Percentiles rank a stretch among this genome's conserved stretches.
These are phyloP conservation scores for Pseudogymnoascus destructans DNA, from an alignment of 2,329 filamentous ascomycete species.

Conservation along the genomic window DNA sequence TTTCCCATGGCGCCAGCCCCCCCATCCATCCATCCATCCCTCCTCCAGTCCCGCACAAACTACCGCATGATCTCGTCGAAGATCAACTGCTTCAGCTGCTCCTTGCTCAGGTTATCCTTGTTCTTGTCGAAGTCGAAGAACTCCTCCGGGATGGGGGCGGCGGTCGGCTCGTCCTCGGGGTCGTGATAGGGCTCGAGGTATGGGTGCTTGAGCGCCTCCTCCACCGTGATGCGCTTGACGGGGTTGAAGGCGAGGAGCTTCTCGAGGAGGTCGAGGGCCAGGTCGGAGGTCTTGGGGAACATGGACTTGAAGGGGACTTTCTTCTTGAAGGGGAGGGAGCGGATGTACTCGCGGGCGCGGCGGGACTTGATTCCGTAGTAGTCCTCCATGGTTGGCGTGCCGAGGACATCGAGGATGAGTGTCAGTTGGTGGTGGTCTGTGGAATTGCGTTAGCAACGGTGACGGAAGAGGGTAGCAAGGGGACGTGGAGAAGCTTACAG, in stretches of 20 bases:
- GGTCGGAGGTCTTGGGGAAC: conserved; percentile 98
- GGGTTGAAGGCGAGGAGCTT: conserved; percentile 96
- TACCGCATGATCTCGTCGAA: conserved; percentile 77
- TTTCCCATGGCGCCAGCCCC: not conserved
- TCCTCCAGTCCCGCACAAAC: not conserved
- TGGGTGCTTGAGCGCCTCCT: conserved; percentile 92
- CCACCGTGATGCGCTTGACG: conserved; percentile 94
- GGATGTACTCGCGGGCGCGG: conserved; percentile 93
- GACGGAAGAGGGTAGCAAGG: not conserved
- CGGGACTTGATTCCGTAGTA: conserved; percentile 99
- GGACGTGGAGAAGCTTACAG: conserved; percentile 46
- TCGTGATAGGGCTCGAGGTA: conserved; percentile 99
- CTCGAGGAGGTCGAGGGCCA: conserved; percentile 86
- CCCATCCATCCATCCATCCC: not conserved
- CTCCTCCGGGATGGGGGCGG: conserved; percentile 90
- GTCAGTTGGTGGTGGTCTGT: conserved; percentile 95
- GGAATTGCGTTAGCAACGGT: conserved; percentile 8
- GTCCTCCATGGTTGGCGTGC: conserved; percentile 98
- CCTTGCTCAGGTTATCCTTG: conserved; percentile 97
- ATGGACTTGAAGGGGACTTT: conserved; percentile 96
- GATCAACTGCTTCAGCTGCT: conserved; percentile 93
- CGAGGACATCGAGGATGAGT: conserved; percentile 89
- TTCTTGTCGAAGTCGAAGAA: conserved; percentile 99
- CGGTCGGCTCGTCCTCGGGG: conserved; percentile 94
- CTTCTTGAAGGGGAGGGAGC: conserved; percentile 97